These are phyloP conservation scores for Elaeagnus macrophylla DNA, from an alignment of 306 rosid species.

Conservation along the genomic window DNA sequence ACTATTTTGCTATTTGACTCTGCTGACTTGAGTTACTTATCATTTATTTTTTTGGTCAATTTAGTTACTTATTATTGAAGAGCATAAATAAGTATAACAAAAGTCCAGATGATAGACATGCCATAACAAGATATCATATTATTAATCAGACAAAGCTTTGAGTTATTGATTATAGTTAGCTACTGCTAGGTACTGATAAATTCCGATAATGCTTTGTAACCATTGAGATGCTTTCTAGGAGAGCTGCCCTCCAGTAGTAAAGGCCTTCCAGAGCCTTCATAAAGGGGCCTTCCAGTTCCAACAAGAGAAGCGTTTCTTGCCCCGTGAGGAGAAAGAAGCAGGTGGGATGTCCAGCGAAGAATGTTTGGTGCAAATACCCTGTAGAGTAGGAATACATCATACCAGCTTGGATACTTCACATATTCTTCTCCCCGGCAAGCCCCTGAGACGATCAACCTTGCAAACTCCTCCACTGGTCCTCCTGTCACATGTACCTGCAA, in stretches of 20 bases:
- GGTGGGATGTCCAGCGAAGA: constrained; percentile 58
- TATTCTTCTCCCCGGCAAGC: constrained; percentile 69
- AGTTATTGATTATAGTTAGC: constrained; percentile 28
- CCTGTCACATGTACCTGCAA: constrained; percentile 49
- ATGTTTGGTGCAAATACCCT: constrained; percentile 62
- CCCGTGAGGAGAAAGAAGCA: constrained; percentile 42
- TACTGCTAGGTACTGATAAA: constrained; percentile 21
- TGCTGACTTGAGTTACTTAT: too few species aligned
- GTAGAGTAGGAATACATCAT: constrained; percentile 56
- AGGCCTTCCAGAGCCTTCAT: constrained; percentile 25
- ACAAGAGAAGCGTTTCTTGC: constrained; percentile 40
- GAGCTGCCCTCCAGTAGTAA: constrained; percentile 31
- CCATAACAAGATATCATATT: background rate
- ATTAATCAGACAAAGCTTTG: too few species aligned
- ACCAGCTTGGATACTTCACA: constrained; percentile 76
- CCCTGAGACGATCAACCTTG: constrained; percentile 60
- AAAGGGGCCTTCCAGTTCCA: constrained; percentile 48
- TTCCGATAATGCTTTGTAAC: constrained; percentile 26
- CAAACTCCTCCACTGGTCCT: constrained; percentile 58
- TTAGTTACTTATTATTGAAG: too few species aligned
- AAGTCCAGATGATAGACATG: background rate
- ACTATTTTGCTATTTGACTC: too few species aligned
- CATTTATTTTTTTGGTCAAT: too few species aligned
- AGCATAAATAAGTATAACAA: too few species aligned
- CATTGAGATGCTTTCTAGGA: constrained; percentile 22